These are phyloP conservation scores for Eucalyptus viminalis DNA, from an alignment of 345 rosid genomes.

Conservation along the genomic window DNA sequence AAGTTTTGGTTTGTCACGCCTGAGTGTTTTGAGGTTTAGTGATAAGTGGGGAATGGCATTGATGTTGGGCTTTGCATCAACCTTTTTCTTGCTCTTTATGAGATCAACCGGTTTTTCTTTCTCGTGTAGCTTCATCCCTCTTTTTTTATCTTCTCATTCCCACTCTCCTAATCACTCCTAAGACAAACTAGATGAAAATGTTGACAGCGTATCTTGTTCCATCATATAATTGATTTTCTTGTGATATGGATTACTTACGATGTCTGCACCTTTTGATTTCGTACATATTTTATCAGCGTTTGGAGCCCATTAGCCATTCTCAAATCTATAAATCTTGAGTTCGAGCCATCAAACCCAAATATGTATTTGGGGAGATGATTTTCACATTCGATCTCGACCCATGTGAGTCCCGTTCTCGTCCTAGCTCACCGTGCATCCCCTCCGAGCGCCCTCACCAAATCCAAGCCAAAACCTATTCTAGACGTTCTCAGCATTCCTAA, in stretches of 20 bases:
- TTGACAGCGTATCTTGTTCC: background rate
- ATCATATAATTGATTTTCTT: background rate
- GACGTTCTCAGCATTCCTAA: background rate
- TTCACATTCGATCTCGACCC: background rate
- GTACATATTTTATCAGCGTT: background rate
- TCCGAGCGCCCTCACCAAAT: background rate
- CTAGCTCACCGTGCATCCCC: background rate
- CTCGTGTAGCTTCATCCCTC: background rate
- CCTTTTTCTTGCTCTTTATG: background rate
- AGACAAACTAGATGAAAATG: background rate
- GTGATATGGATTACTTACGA: background rate
- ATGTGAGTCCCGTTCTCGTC: background rate
- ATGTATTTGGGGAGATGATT: background rate
- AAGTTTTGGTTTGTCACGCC: constrained; percentile 53
- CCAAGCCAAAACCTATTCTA: background rate
- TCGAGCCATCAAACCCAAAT: background rate
- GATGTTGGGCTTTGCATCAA: background rate
- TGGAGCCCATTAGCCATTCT: background rate
- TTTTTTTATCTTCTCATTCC: background rate
- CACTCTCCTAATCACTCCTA: background rate
- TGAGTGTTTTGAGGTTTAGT: constrained; percentile 2
- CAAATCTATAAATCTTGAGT: background rate
- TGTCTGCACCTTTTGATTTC: background rate
- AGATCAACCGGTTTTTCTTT: background rate
- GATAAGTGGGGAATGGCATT: constrained; percentile 11